Evolutionary conservation across 192 early-diverging fungal genomes (phyloP), one percentile per base, ranked within the genome.

Genomic region (Gorgonomyces haynaldii): DNA sequence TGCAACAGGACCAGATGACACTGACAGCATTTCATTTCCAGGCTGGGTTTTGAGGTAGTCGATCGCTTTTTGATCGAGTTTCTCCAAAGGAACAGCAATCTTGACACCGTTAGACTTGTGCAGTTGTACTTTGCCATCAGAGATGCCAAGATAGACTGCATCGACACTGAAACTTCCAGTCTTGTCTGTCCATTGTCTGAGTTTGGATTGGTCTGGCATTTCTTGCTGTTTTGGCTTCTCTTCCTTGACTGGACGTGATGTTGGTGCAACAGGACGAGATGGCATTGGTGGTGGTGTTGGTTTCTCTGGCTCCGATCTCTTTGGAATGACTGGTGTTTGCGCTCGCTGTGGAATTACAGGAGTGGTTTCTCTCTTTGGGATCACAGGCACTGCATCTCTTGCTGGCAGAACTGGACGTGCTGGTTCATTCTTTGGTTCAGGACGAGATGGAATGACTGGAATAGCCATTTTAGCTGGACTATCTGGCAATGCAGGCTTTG

Each of bases 41-140:
- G 68, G 60, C 22, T 67, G n/a, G 2, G 57, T 54, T 29, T 52
- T 46, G 16, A 77, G 35, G 45, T 58, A 61, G 17, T 75, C 68
- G 0, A 64, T 36, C 30, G 76, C 69, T 5, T 27, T 72, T n/a
- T 58, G 55, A 0, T 76, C 76, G 52, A 98, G 81, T 53, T 95
- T 94, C 4, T 86, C 81, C 25, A 94, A 59, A 1, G 90, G 82
- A 8, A 98, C 95, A 21, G 73, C 82, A 58, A 98, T 96, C 37
- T 80, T 91, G 42, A 91, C 89, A 48, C 89, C 89, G 59, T 98
- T 98, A 2, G 78, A 63, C 57, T 98, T 98, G 63, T 94, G 91
- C 37, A 98, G 60, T 17, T 93, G 84, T 26, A 91, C 81, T 47
- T 89, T 86, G 42, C 84, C 85, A n/a, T 93, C 84, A 16, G 65